Conservation (phyloP, 2,329 filamentous ascomycete genomes). For the Penicillium hesseltinei region DNA sequence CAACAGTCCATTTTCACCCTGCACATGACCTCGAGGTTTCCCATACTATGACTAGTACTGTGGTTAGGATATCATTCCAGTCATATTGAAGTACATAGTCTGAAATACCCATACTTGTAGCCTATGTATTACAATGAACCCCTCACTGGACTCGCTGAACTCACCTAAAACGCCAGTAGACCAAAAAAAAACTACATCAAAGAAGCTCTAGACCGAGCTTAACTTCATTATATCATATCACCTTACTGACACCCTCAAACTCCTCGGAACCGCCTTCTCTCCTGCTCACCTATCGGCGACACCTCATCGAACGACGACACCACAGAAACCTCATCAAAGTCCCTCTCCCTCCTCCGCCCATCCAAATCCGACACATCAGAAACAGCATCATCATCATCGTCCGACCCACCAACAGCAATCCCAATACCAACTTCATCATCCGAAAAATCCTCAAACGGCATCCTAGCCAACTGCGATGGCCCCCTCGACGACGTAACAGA, state of each 20-base stretch:
- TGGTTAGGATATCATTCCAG: background rate
- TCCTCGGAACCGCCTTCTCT: background rate
- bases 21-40: background rate
- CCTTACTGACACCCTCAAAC: background rate
- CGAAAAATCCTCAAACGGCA: slow-evolving; percentile 22
- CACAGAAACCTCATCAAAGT: slow-evolving; percentile 33
- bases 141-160: background rate
- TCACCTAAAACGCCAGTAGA: background rate
- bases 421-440: slow-evolving; percentile 10
- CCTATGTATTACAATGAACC: background rate
- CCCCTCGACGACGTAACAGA: slow-evolving; percentile 3
- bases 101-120: background rate
- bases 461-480: slow-evolving; percentile 13
- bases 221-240: slow-evolving; percentile 1
- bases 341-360: slow-evolving; percentile 8
- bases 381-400: slow-evolving; percentile 21
- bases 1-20: too few species aligned
- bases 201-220: background rate
- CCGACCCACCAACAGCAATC: background rate
- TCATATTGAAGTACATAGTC: background rate
- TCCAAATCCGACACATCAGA: slow-evolving; percentile 29
- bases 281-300: slow-evolving; percentile 1
- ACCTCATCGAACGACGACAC: slow-evolving; percentile 32
- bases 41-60: background rate
- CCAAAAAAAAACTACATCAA: background rate